Base-by-base conservation (phyloP, 108 stramenopile genomes). In the Cyclotella cryptica region DNA sequence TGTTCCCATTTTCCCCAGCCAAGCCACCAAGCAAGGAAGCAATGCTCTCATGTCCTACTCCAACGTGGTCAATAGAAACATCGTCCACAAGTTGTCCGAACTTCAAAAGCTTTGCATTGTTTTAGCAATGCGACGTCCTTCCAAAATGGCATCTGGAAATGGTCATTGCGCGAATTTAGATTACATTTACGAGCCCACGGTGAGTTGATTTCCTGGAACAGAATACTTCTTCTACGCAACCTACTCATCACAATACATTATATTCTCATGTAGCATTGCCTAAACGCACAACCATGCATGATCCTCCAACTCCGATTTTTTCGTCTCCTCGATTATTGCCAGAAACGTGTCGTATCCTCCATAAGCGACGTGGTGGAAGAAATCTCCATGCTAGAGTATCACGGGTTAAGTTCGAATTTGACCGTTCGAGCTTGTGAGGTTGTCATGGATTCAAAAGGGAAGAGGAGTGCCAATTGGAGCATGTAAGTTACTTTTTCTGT, bases 261-360 rank as follows among this genome's bases (percentile, higher is more conserved):
- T 53, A 44, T 41, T 47, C 24, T 65, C 24, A 27, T 51, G 40
- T 52, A 55, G 46, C 72, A 63, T 62, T 72, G 79, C 72, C 19
- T 80, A 24, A 74, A 80, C 47, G 79, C 67, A 0, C 79, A 80
- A 62, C 79, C 79, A 0, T 80, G 79, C 67, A 74, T 74, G 79
- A 73, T 80, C 51, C 60, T 80, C 21, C 79, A 80, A 28, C 10
- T 39, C 9, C 66, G 72, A 21, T 80, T 67, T 72, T 80, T 63
- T 35, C 66, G 72, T 52, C 58, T 76, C 9, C 29, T 57, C 2
- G 74, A 75, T 41, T 66, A 55, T 22, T 28, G 46, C 10, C 21
- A 44, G 17, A 51, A 44, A 26, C n/a, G 0, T 1, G 17, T 51
- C 51, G 58, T 79, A 47, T 67, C 71, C 7, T 67, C 71, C 14